These are phyloP conservation scores for Thalassiosira hispida DNA, from an alignment of 352 stramenopile genomes.

Conservation along the genomic window DNA sequence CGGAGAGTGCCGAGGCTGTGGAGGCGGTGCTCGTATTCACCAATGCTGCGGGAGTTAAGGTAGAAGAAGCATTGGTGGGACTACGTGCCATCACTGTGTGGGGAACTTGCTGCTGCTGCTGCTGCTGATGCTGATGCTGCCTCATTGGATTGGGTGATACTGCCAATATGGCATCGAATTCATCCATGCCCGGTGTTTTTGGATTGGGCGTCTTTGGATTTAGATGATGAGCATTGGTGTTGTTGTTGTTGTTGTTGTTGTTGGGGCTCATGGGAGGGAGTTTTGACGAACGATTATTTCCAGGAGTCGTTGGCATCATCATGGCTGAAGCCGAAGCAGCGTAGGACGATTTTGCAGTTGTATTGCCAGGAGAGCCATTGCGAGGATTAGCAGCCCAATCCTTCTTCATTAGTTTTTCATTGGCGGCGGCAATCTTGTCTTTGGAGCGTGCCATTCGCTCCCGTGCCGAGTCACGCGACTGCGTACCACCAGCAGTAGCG, in stretches of 20 bases:
- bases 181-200: neutral
- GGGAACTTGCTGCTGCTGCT: too few relatives aligned
- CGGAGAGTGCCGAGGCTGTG: too few relatives aligned
- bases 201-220: neutral
- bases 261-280: neutral
- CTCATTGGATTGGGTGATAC: neutral
- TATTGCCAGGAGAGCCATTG: neutral
- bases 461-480: neutral
- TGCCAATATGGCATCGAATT: neutral
- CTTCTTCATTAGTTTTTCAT: neutral
- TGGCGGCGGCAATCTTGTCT: conserved; percentile 4
- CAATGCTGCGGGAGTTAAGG: too few relatives aligned
- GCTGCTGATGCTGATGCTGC: too few relatives aligned
- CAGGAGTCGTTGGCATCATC: neutral
- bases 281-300: neutral
- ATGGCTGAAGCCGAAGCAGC: too few relatives aligned
- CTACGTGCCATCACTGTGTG: too few relatives aligned
- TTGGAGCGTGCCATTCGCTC: conserved; percentile 13
- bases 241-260: neutral
- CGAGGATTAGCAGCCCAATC: neutral
- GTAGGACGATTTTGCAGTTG: too few relatives aligned
- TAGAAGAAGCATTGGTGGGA: too few relatives aligned
- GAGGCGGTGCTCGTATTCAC: too few relatives aligned
- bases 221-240: neutral
- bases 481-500: too few relatives aligned